phyloP scores from a whole-genome alignment of 305 asterid genomes.

The Plantago coronopus region DNA sequence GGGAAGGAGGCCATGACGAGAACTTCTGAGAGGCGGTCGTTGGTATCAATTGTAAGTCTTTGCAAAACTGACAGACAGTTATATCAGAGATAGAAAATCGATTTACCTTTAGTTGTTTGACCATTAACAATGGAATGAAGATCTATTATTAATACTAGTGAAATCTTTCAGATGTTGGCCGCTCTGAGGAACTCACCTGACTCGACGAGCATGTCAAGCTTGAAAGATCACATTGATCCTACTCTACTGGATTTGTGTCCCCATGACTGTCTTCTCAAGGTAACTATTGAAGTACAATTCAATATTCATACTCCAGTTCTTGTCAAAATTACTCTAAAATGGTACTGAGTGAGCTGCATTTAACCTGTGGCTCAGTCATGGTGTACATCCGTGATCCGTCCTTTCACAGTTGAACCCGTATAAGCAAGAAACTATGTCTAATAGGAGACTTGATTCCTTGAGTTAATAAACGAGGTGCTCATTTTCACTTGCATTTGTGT shows the following conservation, averaged over 20 bases:
- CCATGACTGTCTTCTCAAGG: conserved; percentile 91
- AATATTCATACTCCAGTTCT: too few relatives aligned
- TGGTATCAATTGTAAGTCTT: conserved; percentile 81
- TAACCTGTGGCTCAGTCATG: neutral
- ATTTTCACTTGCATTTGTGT: neutral
- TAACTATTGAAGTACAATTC: conserved; percentile 31
- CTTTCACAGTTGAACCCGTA: neutral
- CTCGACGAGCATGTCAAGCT: conserved; percentile 72
- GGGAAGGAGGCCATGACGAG: conserved; percentile 89
- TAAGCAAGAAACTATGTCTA: neutral
- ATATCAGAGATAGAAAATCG: neutral
- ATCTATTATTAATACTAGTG: conserved; percentile 24
- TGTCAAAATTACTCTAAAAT: too few relatives aligned
- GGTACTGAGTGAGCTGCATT: neutral
- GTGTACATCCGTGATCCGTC: neutral
- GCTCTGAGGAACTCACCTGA: conserved; percentile 75
- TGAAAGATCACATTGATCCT: conserved; percentile 81
- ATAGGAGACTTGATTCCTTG: neutral
- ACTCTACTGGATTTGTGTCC: conserved; percentile 79
- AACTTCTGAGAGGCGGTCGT: conserved; percentile 78
- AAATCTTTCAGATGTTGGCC: conserved; percentile 78
- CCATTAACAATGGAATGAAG: neutral
- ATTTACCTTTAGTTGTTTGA: neutral
- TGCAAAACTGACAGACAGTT: neutral
- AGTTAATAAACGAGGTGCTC: neutral